Percentiles rank a stretch among this genome's conserved stretches.
phyloP scores from a whole-genome alignment of 805 yeast genomes.

The Monosporozyma aquatica region DNA sequence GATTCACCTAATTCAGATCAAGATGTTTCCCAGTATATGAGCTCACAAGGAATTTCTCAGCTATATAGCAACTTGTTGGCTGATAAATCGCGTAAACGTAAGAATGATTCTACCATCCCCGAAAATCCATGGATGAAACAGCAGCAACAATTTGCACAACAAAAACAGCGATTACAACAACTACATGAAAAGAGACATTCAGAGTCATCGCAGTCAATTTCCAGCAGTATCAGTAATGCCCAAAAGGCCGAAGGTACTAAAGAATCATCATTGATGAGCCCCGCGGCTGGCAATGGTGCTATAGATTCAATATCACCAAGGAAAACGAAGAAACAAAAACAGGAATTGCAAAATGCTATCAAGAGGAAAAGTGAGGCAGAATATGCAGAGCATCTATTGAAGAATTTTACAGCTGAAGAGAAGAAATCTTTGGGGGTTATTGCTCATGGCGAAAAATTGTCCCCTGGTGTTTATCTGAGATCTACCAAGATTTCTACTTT shows the following conservation, averaged over 20 bases:
- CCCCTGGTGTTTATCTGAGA: slow-evolving; percentile 74
- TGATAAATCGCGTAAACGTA: slow-evolving; percentile 50
- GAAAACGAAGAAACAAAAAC: slow-evolving; percentile 27
- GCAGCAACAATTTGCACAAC: slow-evolving; percentile 34
- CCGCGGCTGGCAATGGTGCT: no score
- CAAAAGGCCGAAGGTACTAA: no score
- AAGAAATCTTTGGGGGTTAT: slow-evolving; percentile 78
- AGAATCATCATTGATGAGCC: no score
- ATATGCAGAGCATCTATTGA: slow-evolving; percentile 28
- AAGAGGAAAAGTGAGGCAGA: slow-evolving; percentile 27
- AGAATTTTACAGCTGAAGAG: slow-evolving; percentile 57
- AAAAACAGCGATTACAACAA: slow-evolving; percentile 29
- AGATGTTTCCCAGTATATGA: slow-evolving; percentile 62
- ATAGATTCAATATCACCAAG: slow-evolving; percentile 14
- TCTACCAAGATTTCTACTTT: slow-evolving; percentile 69
- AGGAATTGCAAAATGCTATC: slow-evolving; percentile 23
- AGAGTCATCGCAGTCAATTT: not conserved
- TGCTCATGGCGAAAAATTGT: slow-evolving; percentile 61
- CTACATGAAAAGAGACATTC: slow-evolving; percentile 17
- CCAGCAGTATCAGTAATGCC: no score
- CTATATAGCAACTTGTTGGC: slow-evolving; percentile 71
- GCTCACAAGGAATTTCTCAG: slow-evolving; percentile 85
- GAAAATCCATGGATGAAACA: slow-evolving; percentile 38
- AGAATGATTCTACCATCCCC: slow-evolving; percentile 33
- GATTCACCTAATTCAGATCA: slow-evolving; percentile 83